A percentile compares a stretch with the other conserved stretches of the same genome.
Conservation (phyloP, 139 green algal genomes). For the Chlorella vulgaris region DNA sequence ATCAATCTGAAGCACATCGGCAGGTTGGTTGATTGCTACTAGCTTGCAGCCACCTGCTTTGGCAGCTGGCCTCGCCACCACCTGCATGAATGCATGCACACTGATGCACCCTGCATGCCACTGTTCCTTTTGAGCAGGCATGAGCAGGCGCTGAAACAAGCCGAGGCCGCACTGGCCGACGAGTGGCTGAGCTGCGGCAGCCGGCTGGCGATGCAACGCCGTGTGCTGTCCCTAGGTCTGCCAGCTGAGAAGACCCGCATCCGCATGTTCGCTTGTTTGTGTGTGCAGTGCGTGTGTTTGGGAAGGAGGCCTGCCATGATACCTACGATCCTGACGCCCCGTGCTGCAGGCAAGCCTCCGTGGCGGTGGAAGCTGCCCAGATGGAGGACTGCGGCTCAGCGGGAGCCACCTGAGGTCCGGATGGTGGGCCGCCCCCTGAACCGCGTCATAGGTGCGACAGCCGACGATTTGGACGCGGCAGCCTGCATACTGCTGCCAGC, state of each 20-base stretch:
- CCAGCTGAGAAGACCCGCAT: no score
- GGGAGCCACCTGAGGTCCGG: constrained; percentile 61
- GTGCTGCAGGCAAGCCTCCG: constrained; percentile 80
- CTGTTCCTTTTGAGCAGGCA: constrained; percentile 12
- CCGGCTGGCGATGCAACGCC: constrained; percentile 70
- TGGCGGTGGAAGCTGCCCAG: constrained; percentile 70
- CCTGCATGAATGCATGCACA: no score
- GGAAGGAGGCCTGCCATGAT: no score
- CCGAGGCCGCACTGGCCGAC: constrained; percentile 76
- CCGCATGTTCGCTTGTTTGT: no score
- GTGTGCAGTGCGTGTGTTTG: no score
- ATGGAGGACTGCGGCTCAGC: constrained; percentile 55
- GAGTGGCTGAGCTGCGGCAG: constrained; percentile 72
- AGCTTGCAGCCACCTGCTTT: neutral
- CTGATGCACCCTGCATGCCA: neutral
- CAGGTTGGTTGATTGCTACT: neutral
- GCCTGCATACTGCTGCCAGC: neutral
- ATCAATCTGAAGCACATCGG: constrained; percentile 78
- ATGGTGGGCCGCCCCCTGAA: constrained; percentile 47
- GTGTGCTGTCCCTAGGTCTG: constrained; percentile 72
- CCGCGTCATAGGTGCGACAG: constrained; percentile 11
- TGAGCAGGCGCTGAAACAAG: constrained; percentile 63
- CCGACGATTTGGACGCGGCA: neutral
- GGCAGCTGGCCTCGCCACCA: neutral
- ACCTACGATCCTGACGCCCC: no score